Base-by-base conservation (phyloP, 2,329 filamentous ascomycete species). In the Aspergillus aculeatus region DNA sequence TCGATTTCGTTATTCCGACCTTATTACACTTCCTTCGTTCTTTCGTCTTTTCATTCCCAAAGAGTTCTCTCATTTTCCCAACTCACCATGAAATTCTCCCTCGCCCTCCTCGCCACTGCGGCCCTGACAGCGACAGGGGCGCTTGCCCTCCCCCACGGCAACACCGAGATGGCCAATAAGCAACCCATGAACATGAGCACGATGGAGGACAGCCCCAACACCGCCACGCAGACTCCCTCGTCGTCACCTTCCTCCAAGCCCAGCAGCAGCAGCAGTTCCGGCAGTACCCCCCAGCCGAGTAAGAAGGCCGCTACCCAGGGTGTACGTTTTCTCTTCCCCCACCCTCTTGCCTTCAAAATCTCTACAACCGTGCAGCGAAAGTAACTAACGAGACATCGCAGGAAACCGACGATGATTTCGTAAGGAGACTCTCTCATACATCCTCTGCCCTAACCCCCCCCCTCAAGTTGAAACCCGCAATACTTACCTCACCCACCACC, bases 21-120 rank as follows among this genome's bases (percentile, higher is more conserved):
- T 32, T 23, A 23, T 23, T 4, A 23, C 23, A 23, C 23, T 32
- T 12, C 9, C 12, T 32, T 12, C 31, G 2, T 32, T 4, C 31
- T 32, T 32, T 32, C 31, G 11, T 41, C n/a, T 14, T 41, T 41
- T 41, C 35, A 3, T 41, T 14, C 35, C 31, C 31, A 32, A 32
- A 32, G 9, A 10, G 9, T 2, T 32, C 31, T 32, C 31, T 16
- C 32, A 35, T 35, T 4, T 35, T 14, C 2, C 38, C 14, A 12
- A 29, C 26, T 12, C 16, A 57, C 50, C 26, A 62, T 62, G 60
- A 59, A 55, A 29, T 29, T 60, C 54, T 56, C 55, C 11, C 32
- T 55, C 23, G 14, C 54, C 50, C 47, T 62, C n/a, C 41, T 62
- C 21, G 26, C 41, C 19, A 44, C 32, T 9, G 32, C 54, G 12